Conservation (phyloP, 1,284 basidiomycete species). For the Rhodotorula sp. region DNA sequence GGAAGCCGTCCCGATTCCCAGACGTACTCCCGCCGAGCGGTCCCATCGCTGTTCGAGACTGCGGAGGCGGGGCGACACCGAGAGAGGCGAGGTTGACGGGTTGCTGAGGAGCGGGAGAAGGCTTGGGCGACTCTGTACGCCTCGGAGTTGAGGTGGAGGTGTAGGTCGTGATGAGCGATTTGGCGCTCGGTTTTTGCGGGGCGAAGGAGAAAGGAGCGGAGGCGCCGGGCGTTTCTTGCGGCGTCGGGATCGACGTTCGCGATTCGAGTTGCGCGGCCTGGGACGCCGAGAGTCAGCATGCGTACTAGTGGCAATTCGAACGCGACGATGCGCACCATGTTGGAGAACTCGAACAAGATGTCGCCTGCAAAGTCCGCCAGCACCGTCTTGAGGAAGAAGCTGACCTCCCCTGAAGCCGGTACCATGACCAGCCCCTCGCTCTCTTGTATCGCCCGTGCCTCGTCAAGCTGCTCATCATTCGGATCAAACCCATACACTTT, state of each 20-base stretch:
- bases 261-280: conserved; percentile 43
- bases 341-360: conserved; percentile 75
- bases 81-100: conserved; percentile 24
- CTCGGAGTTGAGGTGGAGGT: conserved; percentile 44
- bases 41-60: conserved; percentile 29
- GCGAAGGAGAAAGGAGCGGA: conserved; percentile 27
- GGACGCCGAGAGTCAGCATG: neutral
- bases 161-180: conserved; percentile 53
- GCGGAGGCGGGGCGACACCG: conserved; percentile 30
- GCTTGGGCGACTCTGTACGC: conserved; percentile 52
- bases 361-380: conserved; percentile 81
- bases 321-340: conserved; percentile 53
- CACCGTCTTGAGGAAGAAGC: conserved; percentile 74
- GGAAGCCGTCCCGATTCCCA: conserved; percentile 33
- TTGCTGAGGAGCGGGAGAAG: conserved; percentile 44
- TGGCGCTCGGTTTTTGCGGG: conserved; percentile 13
- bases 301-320: too few species aligned
- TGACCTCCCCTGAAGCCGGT: conserved; percentile 70
- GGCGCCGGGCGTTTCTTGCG: conserved; percentile 31
- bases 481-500: conserved; percentile 65
- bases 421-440: conserved; percentile 68
- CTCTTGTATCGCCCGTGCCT: conserved; percentile 58
- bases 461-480: conserved; percentile 73
- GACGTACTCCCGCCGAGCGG: conserved; percentile 24
- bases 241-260: conserved; percentile 44